These are phyloP conservation scores for Camellia sinensis DNA, from an alignment of 148 eudicot genomes.

Conservation along the genomic window DNA sequence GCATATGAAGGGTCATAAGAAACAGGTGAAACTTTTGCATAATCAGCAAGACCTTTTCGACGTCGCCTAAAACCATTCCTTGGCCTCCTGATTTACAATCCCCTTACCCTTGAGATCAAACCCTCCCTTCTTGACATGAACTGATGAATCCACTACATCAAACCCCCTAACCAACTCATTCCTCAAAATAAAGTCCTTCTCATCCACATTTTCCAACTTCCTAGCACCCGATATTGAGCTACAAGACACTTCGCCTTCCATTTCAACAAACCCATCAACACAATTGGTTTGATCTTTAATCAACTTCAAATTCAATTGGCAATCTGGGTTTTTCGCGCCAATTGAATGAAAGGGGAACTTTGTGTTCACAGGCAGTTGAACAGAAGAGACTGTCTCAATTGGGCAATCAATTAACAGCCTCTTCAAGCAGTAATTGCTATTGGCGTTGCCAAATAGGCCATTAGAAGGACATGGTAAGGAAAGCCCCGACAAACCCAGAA, in stretches of 20 bases:
- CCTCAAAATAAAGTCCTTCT: constrained; percentile 27
- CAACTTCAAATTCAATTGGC: constrained; percentile 41
- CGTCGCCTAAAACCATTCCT: constrained; percentile 50
- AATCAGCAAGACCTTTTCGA: constrained; percentile 36
- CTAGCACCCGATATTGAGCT: constrained; percentile 51
- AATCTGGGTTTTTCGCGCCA: constrained; percentile 30
- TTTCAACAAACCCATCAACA: constrained; percentile 39
- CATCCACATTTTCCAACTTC: constrained; percentile 28
- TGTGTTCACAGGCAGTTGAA: constrained; percentile 47
- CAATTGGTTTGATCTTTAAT: constrained; percentile 22
- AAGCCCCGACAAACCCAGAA: constrained; percentile 65
- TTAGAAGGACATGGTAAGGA: constrained; percentile 67
- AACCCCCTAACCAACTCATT: constrained; percentile 13
- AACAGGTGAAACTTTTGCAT: constrained; percentile 33
- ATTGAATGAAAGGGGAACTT: constrained; percentile 66
- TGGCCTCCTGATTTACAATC: constrained; percentile 35
- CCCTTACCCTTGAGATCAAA: constrained; percentile 60
- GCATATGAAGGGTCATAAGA: constrained; percentile 34
- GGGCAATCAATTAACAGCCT: constrained; percentile 58
- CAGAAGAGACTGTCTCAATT: constrained; percentile 45
- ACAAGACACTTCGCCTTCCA: constrained; percentile 67
- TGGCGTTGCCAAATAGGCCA: constrained; percentile 44
- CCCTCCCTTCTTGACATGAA: constrained; percentile 21
- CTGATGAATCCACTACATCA: not conserved
- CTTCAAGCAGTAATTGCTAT: constrained; percentile 41